Evolutionary conservation across 345 rosid genomes (phyloP).

Genomic region (Lepidium sativum): DNA sequence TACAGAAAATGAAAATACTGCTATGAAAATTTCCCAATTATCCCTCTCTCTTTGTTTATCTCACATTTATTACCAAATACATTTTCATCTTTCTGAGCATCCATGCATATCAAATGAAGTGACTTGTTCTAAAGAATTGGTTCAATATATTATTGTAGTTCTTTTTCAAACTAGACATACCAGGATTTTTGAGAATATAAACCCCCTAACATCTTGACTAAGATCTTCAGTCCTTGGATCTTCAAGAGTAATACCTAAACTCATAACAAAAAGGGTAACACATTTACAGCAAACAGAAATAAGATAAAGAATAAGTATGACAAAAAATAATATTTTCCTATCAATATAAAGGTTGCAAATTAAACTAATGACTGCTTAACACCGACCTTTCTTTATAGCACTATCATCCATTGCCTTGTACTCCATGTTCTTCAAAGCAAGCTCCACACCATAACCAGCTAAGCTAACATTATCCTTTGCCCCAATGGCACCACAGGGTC

Average conservation of each 20-base stretch:
- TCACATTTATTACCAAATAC: conserved; percentile 1
- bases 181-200: conserved; percentile 91
- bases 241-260: conserved; percentile 85
- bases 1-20: conserved; percentile 3
- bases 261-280: conserved; percentile 18
- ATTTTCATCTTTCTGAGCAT: background rate
- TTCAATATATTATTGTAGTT: background rate
- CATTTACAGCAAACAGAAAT: conserved; percentile 1
- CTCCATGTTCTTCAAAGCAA: conserved; percentile 98
- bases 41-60: background rate
- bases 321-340: background rate
- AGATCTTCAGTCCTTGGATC: conserved; percentile 99
- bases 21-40: background rate
- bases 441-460: conserved; percentile 99
- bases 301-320: background rate
- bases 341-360: background rate
- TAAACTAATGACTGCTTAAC: background rate
- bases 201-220: conserved; percentile 99
- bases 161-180: conserved; percentile 34
- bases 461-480: conserved; percentile 61
- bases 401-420: conserved; percentile 99
- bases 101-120: background rate
- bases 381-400: conserved; percentile 77
- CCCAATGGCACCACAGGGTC: conserved; percentile 83
- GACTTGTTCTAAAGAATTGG: background rate